Evolutionary conservation across 257 asterid species (phyloP).

Genomic region (Avicennia marina): DNA sequence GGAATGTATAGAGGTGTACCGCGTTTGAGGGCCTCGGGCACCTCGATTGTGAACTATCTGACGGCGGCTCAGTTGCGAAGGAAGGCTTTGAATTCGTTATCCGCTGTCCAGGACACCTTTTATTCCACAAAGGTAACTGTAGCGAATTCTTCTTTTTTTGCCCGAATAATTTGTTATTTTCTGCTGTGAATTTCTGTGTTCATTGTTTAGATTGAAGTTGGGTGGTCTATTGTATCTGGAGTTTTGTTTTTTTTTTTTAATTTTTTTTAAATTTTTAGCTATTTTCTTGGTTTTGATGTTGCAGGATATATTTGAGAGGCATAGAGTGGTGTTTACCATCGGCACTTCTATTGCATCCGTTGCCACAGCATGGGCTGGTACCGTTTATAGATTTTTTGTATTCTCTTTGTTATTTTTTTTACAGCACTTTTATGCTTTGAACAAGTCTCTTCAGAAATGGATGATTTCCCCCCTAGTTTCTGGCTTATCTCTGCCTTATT

Average conservation of each 20-base stretch:
- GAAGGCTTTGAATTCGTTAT: conserved; percentile 51
- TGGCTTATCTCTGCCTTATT: neutral
- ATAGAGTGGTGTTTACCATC: conserved; percentile 76
- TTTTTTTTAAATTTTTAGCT: neutral
- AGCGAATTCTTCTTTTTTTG: too few relatives aligned
- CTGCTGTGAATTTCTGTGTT: too few relatives aligned
- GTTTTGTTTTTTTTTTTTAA: neutral
- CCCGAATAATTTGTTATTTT: too few relatives aligned
- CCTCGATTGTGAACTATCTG: conserved; percentile 29
- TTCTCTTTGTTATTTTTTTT: neutral
- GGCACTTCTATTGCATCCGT: conserved; percentile 84
- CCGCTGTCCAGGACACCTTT: conserved; percentile 69
- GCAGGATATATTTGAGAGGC: conserved; percentile 87
- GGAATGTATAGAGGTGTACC: conserved; percentile 42
- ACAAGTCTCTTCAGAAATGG: too few relatives aligned
- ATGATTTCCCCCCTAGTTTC: too few relatives aligned
- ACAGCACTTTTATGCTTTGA: neutral
- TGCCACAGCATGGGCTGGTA: conserved; percentile 86
- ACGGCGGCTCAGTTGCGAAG: conserved; percentile 39
- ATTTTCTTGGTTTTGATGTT: conserved; percentile 15
- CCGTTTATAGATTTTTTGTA: neutral
- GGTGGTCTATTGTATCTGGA: too few relatives aligned
- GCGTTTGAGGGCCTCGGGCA: conserved; percentile 57
- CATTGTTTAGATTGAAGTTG: conserved; percentile 1
- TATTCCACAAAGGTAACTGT: conserved; percentile 46